Evolutionary conservation across 2,329 filamentous ascomycete species (phyloP), one percentile per base, ranked within the genome.

Genomic region (Berkeleyomyces rouxiae): DNA sequence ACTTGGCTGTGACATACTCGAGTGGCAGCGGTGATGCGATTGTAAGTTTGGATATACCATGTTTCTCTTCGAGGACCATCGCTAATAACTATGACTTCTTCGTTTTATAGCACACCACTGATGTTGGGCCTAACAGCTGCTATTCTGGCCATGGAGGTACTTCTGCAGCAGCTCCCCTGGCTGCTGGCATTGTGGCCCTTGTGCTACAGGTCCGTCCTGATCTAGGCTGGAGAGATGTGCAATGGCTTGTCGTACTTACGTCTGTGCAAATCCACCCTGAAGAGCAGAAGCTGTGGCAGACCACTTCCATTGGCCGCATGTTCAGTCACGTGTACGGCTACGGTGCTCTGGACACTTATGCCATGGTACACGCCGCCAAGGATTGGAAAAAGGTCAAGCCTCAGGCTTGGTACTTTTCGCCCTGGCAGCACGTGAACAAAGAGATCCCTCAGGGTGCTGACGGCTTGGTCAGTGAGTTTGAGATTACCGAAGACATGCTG

Each of bases 261-360:
- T 90, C 92, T 0, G 80, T 93, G 37, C 89, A 87, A 0, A 78
- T 97, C 62, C 85, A 95, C 64, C 76, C 84, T 40, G 83, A 90
- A 16, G 70, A 72, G 57, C 70, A 73, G 61, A 84, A 82, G 43
- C 86, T 90, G 66, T 97, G 91, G 87, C 87, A 93, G 71, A 80
- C 82, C 55, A 95, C 90, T 0, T 78, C 82, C 3, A 85, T 88
- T 65, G 92, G 90, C 67, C 89, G 86, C 73, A 84, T 89, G 69
- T 99, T 87, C 76, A 96, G 90, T 71, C 93, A 99, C 72, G 90
- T 89, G 57, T 99, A 87, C 74, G 93, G 92, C 51, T 99, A 95
- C 70, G 93, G 93, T 70, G 97, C 96, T 75, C 82, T 97, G 46
- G 93, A 99, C 72, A 87, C 87, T 0, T 96, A 86, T 70, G 82